Evolutionary conservation across 768 basidiomycete species (phyloP).

Genomic region (Mycena rosella): DNA sequence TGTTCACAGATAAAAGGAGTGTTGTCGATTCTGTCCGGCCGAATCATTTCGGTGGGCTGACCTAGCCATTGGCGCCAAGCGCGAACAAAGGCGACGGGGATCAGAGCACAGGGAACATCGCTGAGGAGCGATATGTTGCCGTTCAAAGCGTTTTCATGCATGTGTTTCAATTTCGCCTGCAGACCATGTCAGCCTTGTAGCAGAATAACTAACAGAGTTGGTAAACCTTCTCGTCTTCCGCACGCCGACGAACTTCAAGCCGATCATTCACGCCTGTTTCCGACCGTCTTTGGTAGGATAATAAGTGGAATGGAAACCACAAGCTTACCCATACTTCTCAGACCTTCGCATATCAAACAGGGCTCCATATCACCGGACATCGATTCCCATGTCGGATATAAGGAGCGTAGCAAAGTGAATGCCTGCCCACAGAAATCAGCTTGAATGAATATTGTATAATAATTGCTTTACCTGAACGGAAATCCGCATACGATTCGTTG

Average conservation of each 20-base stretch:
- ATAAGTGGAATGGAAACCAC: too few species aligned
- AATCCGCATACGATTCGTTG: slow-evolving; percentile 70
- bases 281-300: too few species aligned
- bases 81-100: slow-evolving; percentile 72
- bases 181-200: slow-evolving; percentile 31
- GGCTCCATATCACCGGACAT: slow-evolving; percentile 60
- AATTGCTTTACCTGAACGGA: slow-evolving; percentile 64
- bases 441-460: neutral
- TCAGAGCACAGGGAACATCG: slow-evolving; percentile 66
- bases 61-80: slow-evolving; percentile 79
- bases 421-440: slow-evolving; percentile 57
- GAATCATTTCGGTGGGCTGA: slow-evolving; percentile 63
- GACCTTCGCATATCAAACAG: slow-evolving; percentile 75
- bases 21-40: slow-evolving; percentile 77
- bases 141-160: slow-evolving; percentile 68
- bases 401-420: slow-evolving; percentile 60
- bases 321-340: slow-evolving; percentile 61
- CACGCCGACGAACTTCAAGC: slow-evolving; percentile 70
- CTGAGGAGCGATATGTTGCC: slow-evolving; percentile 60
- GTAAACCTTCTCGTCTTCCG: slow-evolving; percentile 85
- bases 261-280: slow-evolving; percentile 58
- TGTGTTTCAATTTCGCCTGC: slow-evolving; percentile 73
- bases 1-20: slow-evolving; percentile 77
- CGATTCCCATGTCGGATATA: slow-evolving; percentile 79
- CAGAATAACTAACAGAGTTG: slow-evolving; percentile 10